Conservation (phyloP, 768 basidiomycete genomes). For the Amanita inopinata region DNA sequence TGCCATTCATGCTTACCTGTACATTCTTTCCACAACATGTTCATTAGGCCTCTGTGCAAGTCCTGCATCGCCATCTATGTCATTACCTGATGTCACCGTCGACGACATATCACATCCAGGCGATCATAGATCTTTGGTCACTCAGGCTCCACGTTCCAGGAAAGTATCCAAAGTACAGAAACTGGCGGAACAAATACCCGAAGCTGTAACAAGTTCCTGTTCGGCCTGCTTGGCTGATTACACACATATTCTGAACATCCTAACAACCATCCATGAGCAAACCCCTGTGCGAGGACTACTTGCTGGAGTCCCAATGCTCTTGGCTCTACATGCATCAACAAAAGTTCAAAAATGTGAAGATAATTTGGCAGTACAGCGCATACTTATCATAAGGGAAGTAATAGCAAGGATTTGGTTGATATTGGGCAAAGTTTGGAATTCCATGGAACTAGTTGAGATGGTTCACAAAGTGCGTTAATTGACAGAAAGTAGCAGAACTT, state of each 20-base stretch:
- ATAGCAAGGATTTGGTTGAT: slow-evolving; percentile 55
- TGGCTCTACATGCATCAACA: slow-evolving; percentile 56
- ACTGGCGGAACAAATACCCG: slow-evolving; percentile 39
- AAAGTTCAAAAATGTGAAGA: slow-evolving; percentile 32
- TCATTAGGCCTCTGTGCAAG: slow-evolving; percentile 41
- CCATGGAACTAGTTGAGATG: slow-evolving; percentile 38
- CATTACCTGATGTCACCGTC: slow-evolving; percentile 17
- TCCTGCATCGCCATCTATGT: slow-evolving; percentile 31
- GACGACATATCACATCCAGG: slow-evolving; percentile 7
- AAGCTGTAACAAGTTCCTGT: slow-evolving; percentile 30
- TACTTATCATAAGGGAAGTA: slow-evolving; percentile 50
- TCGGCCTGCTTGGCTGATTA: slow-evolving; percentile 69
- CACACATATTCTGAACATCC: slow-evolving; percentile 55
- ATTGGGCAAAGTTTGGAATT: slow-evolving; percentile 67
- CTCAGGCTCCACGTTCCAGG: slow-evolving; percentile 39
- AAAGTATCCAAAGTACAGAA: slow-evolving; percentile 48
- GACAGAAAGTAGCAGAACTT: slow-evolving; percentile 1
- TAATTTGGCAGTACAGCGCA: slow-evolving; percentile 30
- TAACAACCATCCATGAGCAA: slow-evolving; percentile 57
- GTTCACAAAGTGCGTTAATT: slow-evolving; percentile 43
- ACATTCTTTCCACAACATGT: slow-evolving; percentile 65
- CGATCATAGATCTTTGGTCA: slow-evolving; percentile 17
- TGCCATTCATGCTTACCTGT: slow-evolving; percentile 72
- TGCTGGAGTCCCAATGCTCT: slow-evolving; percentile 77
- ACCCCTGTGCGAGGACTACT: slow-evolving; percentile 70